These are phyloP conservation scores for Eruca vesicaria DNA, from an alignment of 441 rosid genomes.

Conservation along the genomic window DNA sequence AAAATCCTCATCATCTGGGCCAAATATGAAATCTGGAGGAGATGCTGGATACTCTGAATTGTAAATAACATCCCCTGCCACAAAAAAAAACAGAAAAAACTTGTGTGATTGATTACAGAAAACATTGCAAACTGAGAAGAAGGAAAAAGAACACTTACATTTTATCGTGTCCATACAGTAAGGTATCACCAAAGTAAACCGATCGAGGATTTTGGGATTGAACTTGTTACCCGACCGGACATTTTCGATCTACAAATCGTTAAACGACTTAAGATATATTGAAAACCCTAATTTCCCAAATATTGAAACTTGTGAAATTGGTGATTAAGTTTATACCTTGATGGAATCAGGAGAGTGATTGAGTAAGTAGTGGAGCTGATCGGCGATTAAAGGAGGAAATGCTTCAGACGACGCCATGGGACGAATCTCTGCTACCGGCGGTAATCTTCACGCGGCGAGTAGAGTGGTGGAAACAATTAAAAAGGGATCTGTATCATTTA, in stretches of 20 bases:
- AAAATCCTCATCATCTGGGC: conserved; percentile 75
- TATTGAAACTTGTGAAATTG: not conserved
- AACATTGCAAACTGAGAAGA: not conserved
- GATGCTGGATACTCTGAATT: conserved; percentile 69
- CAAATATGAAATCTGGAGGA: conserved; percentile 91
- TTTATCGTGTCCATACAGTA: conserved; percentile 77
- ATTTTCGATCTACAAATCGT: conserved; percentile 72
- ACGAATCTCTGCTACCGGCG: not conserved
- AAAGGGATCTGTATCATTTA: too few species aligned
- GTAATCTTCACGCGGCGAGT: not conserved
- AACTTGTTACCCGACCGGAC: conserved; percentile 75
- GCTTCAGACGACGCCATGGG: conserved; percentile 55
- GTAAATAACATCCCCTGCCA: conserved; percentile 83
- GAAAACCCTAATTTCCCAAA: not conserved
- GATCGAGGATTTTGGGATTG: conserved; percentile 57
- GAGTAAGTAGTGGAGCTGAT: conserved; percentile 85
- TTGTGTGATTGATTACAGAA: not conserved
- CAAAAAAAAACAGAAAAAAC: not conserved
- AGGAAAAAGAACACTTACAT: conserved; percentile 49
- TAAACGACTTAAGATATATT: too few species aligned
- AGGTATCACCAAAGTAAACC: conserved; percentile 86
- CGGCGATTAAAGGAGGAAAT: conserved; percentile 67
- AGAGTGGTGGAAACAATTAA: not conserved
- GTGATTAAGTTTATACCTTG: conserved; percentile 45
- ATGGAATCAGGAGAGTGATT: conserved; percentile 54